Evolutionary conservation across 2,329 filamentous ascomycete genomes (phyloP).

Genomic region (Phaeosphaeriaceae sp.): DNA sequence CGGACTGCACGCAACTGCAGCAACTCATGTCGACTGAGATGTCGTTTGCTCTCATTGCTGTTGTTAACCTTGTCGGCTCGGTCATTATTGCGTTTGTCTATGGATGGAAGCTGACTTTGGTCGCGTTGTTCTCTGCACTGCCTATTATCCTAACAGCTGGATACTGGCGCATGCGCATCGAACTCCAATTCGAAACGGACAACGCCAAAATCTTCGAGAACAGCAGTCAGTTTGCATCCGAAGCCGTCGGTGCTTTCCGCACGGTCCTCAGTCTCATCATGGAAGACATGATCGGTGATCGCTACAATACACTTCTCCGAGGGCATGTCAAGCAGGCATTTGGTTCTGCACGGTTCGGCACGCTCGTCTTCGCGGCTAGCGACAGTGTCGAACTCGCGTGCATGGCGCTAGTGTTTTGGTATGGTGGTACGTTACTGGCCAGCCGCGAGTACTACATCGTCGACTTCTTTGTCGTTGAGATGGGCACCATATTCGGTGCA

Average conservation of each 20-base stretch:
- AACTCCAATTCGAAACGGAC: conserved; percentile 72
- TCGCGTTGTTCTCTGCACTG: conserved; percentile 67
- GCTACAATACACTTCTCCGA: conserved; percentile 67
- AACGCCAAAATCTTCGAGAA: conserved; percentile 72
- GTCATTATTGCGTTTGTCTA: conserved; percentile 73
- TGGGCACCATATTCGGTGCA: conserved; percentile 57
- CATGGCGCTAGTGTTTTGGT: conserved; percentile 69
- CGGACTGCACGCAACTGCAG: conserved; percentile 67
- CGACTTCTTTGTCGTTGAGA: conserved; percentile 62
- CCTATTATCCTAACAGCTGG: conserved; percentile 59
- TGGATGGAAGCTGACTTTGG: conserved; percentile 78
- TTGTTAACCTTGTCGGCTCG: conserved; percentile 71
- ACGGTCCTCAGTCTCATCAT: conserved; percentile 75
- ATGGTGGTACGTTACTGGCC: conserved; percentile 49
- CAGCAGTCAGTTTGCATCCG: conserved; percentile 76
- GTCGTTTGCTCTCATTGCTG: conserved; percentile 64
- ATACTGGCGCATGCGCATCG: conserved; percentile 61
- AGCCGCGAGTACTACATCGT: conserved; percentile 56
- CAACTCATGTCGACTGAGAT: conserved; percentile 70
- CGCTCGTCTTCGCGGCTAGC: conserved; percentile 71
- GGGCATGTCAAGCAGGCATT: conserved; percentile 67
- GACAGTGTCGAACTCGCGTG: conserved; percentile 70
- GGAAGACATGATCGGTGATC: conserved; percentile 68
- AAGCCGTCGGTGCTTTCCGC: conserved; percentile 75
- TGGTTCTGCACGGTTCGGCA: conserved; percentile 67